Evolutionary conservation across 371 early-diverging fungal genomes (phyloP).

Genomic region (Actinomortierella wolfii): DNA sequence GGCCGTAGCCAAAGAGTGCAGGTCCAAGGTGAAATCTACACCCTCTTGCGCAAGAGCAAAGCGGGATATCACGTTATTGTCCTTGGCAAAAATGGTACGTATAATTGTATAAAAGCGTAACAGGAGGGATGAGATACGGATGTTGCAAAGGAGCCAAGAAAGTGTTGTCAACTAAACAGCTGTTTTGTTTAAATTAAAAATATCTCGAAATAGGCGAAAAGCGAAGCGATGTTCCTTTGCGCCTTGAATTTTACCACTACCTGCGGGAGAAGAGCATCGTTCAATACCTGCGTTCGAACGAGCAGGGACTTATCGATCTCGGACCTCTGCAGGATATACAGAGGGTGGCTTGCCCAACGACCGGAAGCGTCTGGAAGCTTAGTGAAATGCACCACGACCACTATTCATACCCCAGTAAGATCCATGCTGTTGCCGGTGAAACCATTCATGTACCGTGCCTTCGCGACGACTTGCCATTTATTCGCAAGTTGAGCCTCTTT

Average conservation of each 20-base stretch:
- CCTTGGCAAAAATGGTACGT: conserved; percentile 58
- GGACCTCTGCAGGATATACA: conserved; percentile 46
- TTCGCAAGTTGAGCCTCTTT: conserved; percentile 13
- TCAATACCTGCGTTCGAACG: conserved; percentile 46
- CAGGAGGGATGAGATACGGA: too few species aligned
- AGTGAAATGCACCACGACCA: not conserved
- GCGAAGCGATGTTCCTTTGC: conserved; percentile 39
- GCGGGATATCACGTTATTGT: conserved; percentile 46
- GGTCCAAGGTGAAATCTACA: conserved; percentile 28
- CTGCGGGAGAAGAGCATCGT: conserved; percentile 13
- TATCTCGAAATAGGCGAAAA: conserved; percentile 50
- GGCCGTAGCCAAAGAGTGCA: conserved; percentile 14
- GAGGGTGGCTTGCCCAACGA: conserved; percentile 5
- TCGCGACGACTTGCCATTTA: conserved; percentile 2
- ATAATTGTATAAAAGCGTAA: not conserved
- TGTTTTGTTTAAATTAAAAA: too few species aligned
- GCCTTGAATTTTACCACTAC: conserved; percentile 43
- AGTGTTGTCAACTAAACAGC: too few species aligned
- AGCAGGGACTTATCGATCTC: conserved; percentile 50
- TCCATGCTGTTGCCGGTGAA: conserved; percentile 42
- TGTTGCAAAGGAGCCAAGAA: too few species aligned
- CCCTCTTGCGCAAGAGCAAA: conserved; percentile 28
- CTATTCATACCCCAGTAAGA: conserved; percentile 4
- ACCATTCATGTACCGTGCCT: conserved; percentile 40
- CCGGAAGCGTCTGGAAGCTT: conserved; percentile 14